Evolutionary conservation across 2,329 filamentous ascomycete species (phyloP).

Genomic region (Cordyceps militaris): DNA sequence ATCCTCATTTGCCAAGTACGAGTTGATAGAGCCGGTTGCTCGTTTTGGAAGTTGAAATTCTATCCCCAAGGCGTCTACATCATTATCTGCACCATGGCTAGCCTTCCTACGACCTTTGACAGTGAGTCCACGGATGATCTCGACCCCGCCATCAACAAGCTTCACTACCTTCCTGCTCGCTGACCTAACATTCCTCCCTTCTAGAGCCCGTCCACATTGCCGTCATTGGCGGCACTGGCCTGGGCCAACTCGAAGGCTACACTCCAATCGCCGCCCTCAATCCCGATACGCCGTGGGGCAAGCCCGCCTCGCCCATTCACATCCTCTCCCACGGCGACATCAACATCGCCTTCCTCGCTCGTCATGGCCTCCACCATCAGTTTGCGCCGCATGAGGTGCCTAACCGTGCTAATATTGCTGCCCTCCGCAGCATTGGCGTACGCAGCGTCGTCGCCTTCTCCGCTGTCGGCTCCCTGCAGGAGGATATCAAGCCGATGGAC

Average conservation of each 20-base stretch:
- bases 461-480: slow-evolving; percentile 85
- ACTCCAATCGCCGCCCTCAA: slow-evolving; percentile 73
- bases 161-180: not conserved
- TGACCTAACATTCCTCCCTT: slow-evolving; percentile 9
- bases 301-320: slow-evolving; percentile 66
- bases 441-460: slow-evolving; percentile 90
- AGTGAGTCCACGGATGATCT: slow-evolving; percentile 35
- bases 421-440: slow-evolving; percentile 83
- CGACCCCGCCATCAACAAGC: not conserved
- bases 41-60: not conserved
- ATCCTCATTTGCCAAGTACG: not conserved
- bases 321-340: slow-evolving; percentile 82
- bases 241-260: slow-evolving; percentile 81
- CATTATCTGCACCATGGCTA: slow-evolving; percentile 34
- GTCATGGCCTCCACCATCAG: slow-evolving; percentile 85
- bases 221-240: slow-evolving; percentile 88
- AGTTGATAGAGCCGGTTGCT: not conserved
- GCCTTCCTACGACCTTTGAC: slow-evolving; percentile 52
- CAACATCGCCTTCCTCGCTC: slow-evolving; percentile 85
- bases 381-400: slow-evolving; percentile 93
- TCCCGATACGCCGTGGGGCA: slow-evolving; percentile 80
- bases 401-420: slow-evolving; percentile 92
- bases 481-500: slow-evolving; percentile 90
- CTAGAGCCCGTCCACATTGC: slow-evolving; percentile 70
- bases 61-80: not conserved